phyloP scores from a whole-genome alignment of 129 eudicot genomes.

The Flaveria linearis region DNA sequence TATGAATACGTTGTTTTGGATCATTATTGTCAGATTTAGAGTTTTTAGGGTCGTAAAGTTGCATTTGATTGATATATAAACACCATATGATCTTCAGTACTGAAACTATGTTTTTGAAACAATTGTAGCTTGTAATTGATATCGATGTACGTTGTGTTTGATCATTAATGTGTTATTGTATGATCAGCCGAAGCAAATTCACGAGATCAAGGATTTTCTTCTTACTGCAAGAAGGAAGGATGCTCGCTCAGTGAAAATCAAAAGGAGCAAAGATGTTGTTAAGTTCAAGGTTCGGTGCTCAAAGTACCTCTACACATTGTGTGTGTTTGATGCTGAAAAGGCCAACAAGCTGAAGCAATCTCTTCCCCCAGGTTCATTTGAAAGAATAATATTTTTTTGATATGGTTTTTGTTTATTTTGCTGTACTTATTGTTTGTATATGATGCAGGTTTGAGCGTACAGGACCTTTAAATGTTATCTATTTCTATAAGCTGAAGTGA shows the following conservation, averaged over 20 bases:
- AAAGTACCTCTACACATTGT: constrained; percentile 48
- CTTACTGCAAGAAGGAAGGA: constrained; percentile 60
- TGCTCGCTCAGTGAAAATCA: constrained; percentile 53
- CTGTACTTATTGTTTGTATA: not conserved
- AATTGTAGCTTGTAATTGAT: too few relatives aligned
- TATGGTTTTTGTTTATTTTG: not conserved
- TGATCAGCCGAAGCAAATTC: constrained; percentile 51
- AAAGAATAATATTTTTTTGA: not conserved
- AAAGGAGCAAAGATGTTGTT: constrained; percentile 46
- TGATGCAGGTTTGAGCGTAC: constrained; percentile 52
- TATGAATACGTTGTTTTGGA: not conserved
- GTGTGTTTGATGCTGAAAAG: constrained; percentile 47
- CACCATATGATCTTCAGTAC: not conserved
- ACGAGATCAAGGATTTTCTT: constrained; percentile 54
- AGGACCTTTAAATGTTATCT: constrained; percentile 29
- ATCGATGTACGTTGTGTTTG: not conserved
- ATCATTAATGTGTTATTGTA: not conserved
- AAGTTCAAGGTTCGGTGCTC: constrained; percentile 57
- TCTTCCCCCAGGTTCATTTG: constrained; percentile 46
- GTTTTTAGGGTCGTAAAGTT: not conserved
- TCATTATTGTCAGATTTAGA: not conserved
- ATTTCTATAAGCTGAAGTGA: not conserved
- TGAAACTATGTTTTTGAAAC: not conserved
- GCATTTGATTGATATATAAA: not conserved
- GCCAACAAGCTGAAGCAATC: constrained; percentile 55